Evolutionary conservation across 2,329 filamentous ascomycete species (phyloP), one percentile per base, ranked within the genome.

Genomic region (Tolypocladium amazonense): DNA sequence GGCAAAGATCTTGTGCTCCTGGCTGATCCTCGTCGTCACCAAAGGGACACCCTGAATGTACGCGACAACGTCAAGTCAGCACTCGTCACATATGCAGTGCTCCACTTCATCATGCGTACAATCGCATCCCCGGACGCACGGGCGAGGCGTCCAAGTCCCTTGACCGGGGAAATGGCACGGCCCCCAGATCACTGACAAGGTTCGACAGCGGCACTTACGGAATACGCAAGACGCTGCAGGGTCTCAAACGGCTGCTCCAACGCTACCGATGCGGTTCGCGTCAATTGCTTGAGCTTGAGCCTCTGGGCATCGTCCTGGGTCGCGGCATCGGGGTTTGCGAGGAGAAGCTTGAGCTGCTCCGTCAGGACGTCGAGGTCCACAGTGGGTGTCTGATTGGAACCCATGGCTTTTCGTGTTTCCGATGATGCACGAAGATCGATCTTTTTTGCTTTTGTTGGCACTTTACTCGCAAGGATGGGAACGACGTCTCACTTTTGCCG

Each of bases 231-330:
- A 15, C 63, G 59, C 45, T 63, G 60, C 39, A 64, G 55, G 7
- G 61, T 64, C 54, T 65, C 63, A 61, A 64, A 65, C 27, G 63
- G 63, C 53, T 62, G 59, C 20, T 65, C 62, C 9, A 65, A 54
- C 23, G 58, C 61, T 4, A 59, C 50, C 8, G 63, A 54, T 1
- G 61, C 61, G 11, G 58, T 33, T 30, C 62, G 58, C 15, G 60
- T 35, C 52, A 53, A 53, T 15, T 54, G 45, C 45, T 41, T 58
- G 27, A 58, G 37, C 25, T 54, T 23, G 37, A 58, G 57, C 27
- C 37, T 15, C 47, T 53, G 57, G 30, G 45, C 38, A 5, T 58
- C 57, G 6, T 58, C 47, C 23, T 23, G 9, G 5, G 15, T 27
- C 25, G 27, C 57, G 15, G 25, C 45, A 4, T 58, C 47, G 3